Percentiles rank a stretch among this genome's conserved stretches.
Conservation (phyloP, 73 alveolate species). For the Tetrahymena malaccensis region DNA sequence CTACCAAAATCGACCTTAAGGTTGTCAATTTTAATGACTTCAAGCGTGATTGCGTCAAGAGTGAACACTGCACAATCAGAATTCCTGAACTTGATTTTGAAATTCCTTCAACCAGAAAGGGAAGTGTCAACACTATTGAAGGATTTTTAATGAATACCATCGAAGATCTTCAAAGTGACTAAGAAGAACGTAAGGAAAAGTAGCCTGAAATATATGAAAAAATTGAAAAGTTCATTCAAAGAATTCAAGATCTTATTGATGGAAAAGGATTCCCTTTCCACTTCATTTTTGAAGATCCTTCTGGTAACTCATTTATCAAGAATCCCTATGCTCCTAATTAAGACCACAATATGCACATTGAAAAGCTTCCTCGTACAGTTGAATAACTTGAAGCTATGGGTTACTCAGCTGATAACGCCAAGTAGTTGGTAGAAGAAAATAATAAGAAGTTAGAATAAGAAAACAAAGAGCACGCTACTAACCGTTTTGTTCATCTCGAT, state of each 20-base stretch:
- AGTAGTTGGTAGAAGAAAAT: background rate
- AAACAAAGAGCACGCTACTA: slow-evolving; percentile 5
- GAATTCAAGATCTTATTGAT: slow-evolving; percentile 52
- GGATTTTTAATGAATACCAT: slow-evolving; percentile 76
- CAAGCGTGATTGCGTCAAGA: slow-evolving; percentile 76
- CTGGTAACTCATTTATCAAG: slow-evolving; percentile 89
- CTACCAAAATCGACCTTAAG: slow-evolving; percentile 58
- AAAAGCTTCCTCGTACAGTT: slow-evolving; percentile 59
- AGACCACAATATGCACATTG: slow-evolving; percentile 66
- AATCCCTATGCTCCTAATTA: slow-evolving; percentile 89
- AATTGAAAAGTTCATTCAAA: slow-evolving; percentile 68
- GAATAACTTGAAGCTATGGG: slow-evolving; percentile 83
- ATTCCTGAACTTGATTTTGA: slow-evolving; percentile 89
- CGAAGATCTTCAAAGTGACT: slow-evolving; percentile 72
- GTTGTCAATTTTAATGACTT: slow-evolving; percentile 64
- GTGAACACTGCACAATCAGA: slow-evolving; percentile 66
- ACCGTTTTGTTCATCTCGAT: slow-evolving; percentile 17
- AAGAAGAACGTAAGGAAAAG: slow-evolving; percentile 80
- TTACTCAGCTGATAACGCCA: slow-evolving; percentile 31
- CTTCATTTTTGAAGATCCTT: slow-evolving; percentile 88
- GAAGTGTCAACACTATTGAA: slow-evolving; percentile 89
- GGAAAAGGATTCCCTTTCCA: slow-evolving; percentile 86
- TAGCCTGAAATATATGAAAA: slow-evolving; percentile 70
- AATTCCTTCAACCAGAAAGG: slow-evolving; percentile 90
- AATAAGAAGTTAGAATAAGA: slow-evolving; percentile 17